These are phyloP conservation scores for Pseudogymnoascus sp. DNA, from an alignment of 2,329 filamentous ascomycete species.

Conservation along the genomic window DNA sequence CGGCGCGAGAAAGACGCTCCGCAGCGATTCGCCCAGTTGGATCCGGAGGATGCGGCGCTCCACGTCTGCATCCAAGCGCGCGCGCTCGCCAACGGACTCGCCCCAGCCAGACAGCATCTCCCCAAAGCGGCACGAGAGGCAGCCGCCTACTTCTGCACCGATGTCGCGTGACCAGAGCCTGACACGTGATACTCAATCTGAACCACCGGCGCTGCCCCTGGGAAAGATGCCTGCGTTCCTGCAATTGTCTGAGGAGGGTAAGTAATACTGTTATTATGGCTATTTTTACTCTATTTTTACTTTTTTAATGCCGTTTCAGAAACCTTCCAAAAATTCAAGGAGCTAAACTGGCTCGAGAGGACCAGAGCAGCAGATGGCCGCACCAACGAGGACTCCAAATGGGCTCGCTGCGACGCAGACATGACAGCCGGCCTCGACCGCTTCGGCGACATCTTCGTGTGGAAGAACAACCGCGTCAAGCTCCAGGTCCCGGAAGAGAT, in stretches of 20 bases:
- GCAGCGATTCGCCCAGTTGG: conserved; percentile 21
- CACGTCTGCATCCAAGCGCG: conserved; percentile 18
- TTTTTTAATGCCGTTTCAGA: conserved; percentile 15
- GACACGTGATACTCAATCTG: not conserved
- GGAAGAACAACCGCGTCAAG: conserved; percentile 75
- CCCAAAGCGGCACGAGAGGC: not conserved
- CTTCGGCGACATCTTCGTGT: conserved; percentile 84
- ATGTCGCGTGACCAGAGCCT: conserved; percentile 3
- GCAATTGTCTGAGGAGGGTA: conserved; percentile 38
- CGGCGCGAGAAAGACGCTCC: conserved; percentile 11
- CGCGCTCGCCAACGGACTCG: conserved; percentile 16
- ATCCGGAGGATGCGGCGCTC: conserved; percentile 23
- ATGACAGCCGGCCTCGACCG: conserved; percentile 59
- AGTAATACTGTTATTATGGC: conserved; percentile 20
- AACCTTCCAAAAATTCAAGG: conserved; percentile 41
- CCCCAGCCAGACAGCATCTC: conserved; percentile 9
- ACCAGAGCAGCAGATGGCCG: conserved; percentile 23
- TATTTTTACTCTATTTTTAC: conserved; percentile 17
- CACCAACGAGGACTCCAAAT: conserved; percentile 35
- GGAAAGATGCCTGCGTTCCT: conserved; percentile 43
- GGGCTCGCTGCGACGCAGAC: conserved; percentile 49
- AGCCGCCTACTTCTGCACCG: not conserved
- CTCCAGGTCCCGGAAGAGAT: conserved; percentile 66
- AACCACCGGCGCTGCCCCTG: not conserved
- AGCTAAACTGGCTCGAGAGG: conserved; percentile 50